Conservation (phyloP, 495 filamentous ascomycete genomes). For the Neurospora cerealis region DNA sequence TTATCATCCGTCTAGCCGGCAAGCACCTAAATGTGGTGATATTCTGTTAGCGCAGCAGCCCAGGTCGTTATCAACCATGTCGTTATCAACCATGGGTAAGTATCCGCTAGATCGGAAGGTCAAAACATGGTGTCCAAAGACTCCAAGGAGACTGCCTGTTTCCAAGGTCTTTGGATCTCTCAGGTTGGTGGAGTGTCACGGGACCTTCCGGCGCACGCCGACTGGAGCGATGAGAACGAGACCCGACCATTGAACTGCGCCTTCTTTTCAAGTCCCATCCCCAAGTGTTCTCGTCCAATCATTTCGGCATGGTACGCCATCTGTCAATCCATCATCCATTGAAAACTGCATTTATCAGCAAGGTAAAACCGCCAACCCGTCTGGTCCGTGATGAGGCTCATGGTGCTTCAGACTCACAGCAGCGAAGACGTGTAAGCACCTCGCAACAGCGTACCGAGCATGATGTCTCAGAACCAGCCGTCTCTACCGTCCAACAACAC, state of each 20-base stretch:
- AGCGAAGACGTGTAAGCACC: background rate
- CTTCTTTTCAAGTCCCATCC: background rate
- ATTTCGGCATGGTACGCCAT: background rate
- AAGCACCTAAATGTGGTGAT: background rate
- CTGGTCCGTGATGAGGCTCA: background rate
- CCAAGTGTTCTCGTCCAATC: background rate
- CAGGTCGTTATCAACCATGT: background rate
- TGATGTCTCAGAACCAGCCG: background rate
- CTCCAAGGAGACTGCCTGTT: background rate
- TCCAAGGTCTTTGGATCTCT: background rate
- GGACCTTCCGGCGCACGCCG: conserved; percentile 6
- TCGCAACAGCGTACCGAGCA: background rate
- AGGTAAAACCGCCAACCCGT: background rate
- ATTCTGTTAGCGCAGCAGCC: background rate
- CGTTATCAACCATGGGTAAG: background rate
- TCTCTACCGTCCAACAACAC: background rate
- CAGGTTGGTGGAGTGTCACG: conserved; percentile 2
- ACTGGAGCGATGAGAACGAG: background rate
- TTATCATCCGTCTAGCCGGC: background rate
- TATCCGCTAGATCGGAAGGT: background rate
- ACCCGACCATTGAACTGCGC: background rate
- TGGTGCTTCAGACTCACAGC: background rate
- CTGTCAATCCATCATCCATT: background rate
- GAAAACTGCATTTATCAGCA: background rate
- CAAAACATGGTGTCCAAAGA: background rate